Conservation (phyloP, 2,329 filamentous ascomycete genomes). For the Calonectria hongkongensis region DNA sequence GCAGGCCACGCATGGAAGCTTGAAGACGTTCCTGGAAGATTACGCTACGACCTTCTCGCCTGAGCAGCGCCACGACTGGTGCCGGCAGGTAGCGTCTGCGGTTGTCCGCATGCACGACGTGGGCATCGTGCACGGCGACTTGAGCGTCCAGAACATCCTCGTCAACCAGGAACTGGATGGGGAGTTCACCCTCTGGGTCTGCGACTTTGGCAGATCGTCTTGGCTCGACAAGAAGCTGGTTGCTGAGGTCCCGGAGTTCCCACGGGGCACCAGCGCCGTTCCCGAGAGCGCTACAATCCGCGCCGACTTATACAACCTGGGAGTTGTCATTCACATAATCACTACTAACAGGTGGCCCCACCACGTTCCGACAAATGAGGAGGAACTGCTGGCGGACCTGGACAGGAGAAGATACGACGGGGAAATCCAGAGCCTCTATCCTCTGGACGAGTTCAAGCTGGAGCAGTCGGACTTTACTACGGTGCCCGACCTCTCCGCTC, state of each 20-base stretch:
- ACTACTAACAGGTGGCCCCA: conserved; percentile 14
- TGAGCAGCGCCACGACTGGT: conserved; percentile 1
- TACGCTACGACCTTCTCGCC: neutral
- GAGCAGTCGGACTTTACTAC: neutral
- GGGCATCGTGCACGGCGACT: conserved; percentile 12
- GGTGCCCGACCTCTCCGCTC: neutral
- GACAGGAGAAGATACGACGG: conserved; percentile 1
- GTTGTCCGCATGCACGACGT: neutral
- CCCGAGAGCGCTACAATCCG: neutral
- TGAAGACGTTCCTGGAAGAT: neutral
- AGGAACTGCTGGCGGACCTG: neutral
- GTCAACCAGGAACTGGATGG: neutral
- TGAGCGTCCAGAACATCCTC: conserved; percentile 5
- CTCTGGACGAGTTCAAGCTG: conserved; percentile 14
- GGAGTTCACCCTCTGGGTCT: conserved; percentile 1
- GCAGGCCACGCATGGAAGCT: neutral
- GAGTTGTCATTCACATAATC: neutral
- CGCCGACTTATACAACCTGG: conserved; percentile 6
- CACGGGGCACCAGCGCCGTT: neutral
- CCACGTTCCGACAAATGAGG: neutral
- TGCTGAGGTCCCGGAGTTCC: neutral
- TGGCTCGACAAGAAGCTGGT: neutral
- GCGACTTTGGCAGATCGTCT: conserved; percentile 1
- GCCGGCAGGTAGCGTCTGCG: neutral
- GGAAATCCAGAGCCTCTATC: neutral